phyloP scores from a whole-genome alignment of 305 asterid species.

The Ajuga reptans region DNA sequence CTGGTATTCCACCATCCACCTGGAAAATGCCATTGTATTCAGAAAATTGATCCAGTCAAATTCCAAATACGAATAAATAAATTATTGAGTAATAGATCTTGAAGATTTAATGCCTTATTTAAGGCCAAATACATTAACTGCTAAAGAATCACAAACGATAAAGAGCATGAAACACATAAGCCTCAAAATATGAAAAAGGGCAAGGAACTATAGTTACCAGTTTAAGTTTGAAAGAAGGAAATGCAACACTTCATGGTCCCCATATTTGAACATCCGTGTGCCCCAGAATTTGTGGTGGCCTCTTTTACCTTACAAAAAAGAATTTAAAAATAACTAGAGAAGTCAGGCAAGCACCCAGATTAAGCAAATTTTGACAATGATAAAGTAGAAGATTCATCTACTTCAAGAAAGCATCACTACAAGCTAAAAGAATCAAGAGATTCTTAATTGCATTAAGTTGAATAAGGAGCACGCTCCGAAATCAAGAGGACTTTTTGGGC shows the following conservation, averaged over 20 bases:
- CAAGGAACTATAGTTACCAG: constrained; percentile 42
- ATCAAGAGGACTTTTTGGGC: too few relatives aligned
- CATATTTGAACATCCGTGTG: constrained; percentile 93
- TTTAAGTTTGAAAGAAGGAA: constrained; percentile 95
- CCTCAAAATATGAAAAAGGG: constrained; percentile 12
- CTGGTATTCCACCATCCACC: constrained; percentile 98
- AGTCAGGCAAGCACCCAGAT: constrained; percentile 9
- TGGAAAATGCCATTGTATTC: constrained; percentile 31
- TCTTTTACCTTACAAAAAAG: constrained; percentile 71
- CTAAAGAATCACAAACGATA: not conserved
- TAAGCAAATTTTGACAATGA: not conserved
- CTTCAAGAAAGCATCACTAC: not conserved
- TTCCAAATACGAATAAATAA: not conserved
- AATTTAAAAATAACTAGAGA: constrained; percentile 1
- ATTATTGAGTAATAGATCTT: not conserved
- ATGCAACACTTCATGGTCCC: constrained; percentile 88
- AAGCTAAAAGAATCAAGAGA: too few relatives aligned
- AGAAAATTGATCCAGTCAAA: constrained; percentile 20
- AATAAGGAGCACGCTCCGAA: too few relatives aligned
- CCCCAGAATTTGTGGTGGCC: constrained; percentile 99
- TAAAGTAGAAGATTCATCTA: not conserved
- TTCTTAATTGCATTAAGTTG: too few relatives aligned
- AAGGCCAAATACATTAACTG: constrained; percentile 12
- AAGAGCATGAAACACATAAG: constrained; percentile 1
- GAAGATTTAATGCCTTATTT: not conserved